Evolutionary conservation across 2,329 filamentous ascomycete species (phyloP), one percentile per base, ranked within the genome.

Genomic region (Claviceps citrina): DNA sequence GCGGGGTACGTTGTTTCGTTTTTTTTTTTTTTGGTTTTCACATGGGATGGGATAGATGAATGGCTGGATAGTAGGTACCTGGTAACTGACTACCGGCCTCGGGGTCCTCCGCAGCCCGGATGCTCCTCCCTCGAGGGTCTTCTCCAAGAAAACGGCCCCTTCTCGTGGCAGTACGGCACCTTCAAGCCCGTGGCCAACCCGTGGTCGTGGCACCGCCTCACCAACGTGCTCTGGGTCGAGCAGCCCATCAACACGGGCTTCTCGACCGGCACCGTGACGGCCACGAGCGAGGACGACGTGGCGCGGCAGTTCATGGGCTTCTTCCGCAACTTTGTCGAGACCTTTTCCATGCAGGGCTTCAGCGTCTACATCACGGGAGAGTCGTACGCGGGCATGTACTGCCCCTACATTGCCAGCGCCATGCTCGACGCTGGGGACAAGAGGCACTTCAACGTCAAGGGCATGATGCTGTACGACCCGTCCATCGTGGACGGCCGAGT

Each of bases 61-160:
- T n/a, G n/a, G n/a, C n/a, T n/a, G n/a, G n/a, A n/a, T n/a, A n/a
- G n/a, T n/a, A n/a, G n/a, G n/a, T n/a, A n/a, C n/a, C n/a, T n/a
- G n/a, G n/a, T n/a, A n/a, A n/a, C n/a, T n/a, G n/a, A 24, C 22
- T 24, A 8, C 22, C 22, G 5, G 5, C 22, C 22, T 24, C 22
- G 22, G 22, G 8, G 5, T 24, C 22, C 5, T 24, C 20, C 2
- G 13, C 22, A 46, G 38, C 70, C 70, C 13, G 70, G 69, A 18
- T 75, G 69, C 49, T 67, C 65, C 26, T 81, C 76, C 1, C 66
- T 84, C 7, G 70, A 76, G 48, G 81, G 79, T 7, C 63, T 87
- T 1, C 55, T 89, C 6, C 80, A 84, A 36, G 83, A 89, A 50
- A 87, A 85, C 49, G 82, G 83, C 0, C 79, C 82, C 0, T 80